phyloP scores from a whole-genome alignment of 805 yeast genomes.

The Lachancea waltii region DNA sequence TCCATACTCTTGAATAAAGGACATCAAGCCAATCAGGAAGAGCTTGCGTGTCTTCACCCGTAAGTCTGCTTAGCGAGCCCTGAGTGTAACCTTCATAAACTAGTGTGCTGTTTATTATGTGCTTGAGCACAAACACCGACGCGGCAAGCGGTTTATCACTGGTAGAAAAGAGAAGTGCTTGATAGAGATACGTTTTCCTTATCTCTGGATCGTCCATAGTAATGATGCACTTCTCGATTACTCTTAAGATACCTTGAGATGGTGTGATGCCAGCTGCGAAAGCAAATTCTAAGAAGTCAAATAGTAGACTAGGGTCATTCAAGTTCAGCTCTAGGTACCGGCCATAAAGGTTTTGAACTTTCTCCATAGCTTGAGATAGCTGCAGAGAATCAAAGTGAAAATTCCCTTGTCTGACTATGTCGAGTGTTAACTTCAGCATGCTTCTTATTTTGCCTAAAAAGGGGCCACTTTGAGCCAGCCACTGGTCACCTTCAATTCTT shows the following conservation, averaged over 20 bases:
- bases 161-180: slow-evolving; percentile 45
- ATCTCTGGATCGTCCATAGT: slow-evolving; percentile 39
- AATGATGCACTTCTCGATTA: slow-evolving; percentile 51
- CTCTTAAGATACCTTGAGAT: slow-evolving; percentile 45
- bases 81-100: slow-evolving; percentile 50
- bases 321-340: slow-evolving; percentile 31
- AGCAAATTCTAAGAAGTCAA: slow-evolving; percentile 39
- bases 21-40: slow-evolving; percentile 56
- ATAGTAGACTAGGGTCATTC: slow-evolving; percentile 31
- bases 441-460: slow-evolving; percentile 25
- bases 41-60: slow-evolving; percentile 26
- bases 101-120: slow-evolving; percentile 59
- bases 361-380: slow-evolving; percentile 60
- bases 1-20: slow-evolving; percentile 69
- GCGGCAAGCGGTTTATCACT: slow-evolving; percentile 42
- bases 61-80: slow-evolving; percentile 43
- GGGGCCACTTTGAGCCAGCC: slow-evolving; percentile 48
- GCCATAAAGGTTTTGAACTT: slow-evolving; percentile 48
- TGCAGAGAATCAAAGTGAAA: slow-evolving; percentile 49
- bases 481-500: slow-evolving; percentile 41
- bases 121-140: slow-evolving; percentile 53
- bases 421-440: slow-evolving; percentile 23
- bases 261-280: slow-evolving; percentile 17
- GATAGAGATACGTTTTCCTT: slow-evolving; percentile 46
- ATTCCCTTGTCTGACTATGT: slow-evolving; percentile 21